phyloP scores from a whole-genome alignment of 768 basidiomycete species.

The Clavaria fumosa region DNA sequence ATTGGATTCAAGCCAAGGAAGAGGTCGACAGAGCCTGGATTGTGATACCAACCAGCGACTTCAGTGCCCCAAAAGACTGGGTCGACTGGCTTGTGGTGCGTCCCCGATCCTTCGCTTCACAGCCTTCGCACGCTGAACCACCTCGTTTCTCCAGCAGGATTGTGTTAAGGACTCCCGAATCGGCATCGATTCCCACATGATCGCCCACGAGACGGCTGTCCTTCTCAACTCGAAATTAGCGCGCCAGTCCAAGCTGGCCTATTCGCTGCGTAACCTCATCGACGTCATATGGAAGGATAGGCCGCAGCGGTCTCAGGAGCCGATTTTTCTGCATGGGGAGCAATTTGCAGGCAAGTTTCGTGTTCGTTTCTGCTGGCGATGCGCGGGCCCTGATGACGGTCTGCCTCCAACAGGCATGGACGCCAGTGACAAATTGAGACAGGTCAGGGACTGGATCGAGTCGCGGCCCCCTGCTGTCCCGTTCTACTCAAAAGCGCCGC shows the following conservation, averaged over 20 bases:
- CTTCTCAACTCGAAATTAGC: constrained; percentile 41
- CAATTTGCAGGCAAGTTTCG: constrained; percentile 43
- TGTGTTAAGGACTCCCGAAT: constrained; percentile 37
- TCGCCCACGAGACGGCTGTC: constrained; percentile 57
- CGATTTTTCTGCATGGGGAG: constrained; percentile 51
- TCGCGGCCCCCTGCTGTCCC: constrained; percentile 41
- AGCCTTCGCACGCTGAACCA: neutral
- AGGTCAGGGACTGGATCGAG: constrained; percentile 56
- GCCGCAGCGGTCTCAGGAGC: constrained; percentile 48
- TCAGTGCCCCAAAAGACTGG: constrained; percentile 53
- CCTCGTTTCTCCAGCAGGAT: constrained; percentile 14
- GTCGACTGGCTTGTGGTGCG: constrained; percentile 60
- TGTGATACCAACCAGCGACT: constrained; percentile 39
- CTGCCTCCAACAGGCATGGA: constrained; percentile 39
- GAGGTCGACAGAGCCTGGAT: constrained; percentile 66
- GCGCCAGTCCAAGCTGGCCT: constrained; percentile 52
- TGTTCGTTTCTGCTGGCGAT: neutral
- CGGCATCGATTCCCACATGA: constrained; percentile 75
- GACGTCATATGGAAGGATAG: constrained; percentile 74
- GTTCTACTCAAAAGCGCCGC: constrained; percentile 45
- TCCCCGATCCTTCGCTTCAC: constrained; percentile 7
- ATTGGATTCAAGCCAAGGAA: constrained; percentile 64
- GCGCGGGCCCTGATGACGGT: neutral
- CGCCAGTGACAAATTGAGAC: constrained; percentile 51
- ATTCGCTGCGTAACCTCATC: constrained; percentile 70